Evolutionary conservation across 371 early-diverging fungal species (phyloP).

Genomic region (Mortierella sp.): DNA sequence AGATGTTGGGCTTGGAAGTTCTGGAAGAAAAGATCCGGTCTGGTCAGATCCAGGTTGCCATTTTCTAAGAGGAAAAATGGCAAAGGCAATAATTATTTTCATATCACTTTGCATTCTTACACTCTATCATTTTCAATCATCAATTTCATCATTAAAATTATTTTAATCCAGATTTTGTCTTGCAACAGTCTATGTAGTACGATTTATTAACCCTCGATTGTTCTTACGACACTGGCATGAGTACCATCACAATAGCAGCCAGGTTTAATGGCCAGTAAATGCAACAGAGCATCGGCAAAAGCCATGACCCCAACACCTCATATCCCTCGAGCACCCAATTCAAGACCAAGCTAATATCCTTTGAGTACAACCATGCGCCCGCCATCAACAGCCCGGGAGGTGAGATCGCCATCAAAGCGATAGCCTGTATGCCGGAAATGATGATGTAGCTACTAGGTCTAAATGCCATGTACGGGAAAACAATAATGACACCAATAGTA

Average conservation of each 20-base stretch:
- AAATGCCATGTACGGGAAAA: conserved; percentile 74
- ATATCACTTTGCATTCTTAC: background rate
- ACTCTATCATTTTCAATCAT: background rate
- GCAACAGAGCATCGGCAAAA: conserved; percentile 69
- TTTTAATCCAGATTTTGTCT: background rate
- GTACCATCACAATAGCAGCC: conserved; percentile 57
- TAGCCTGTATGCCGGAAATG: conserved; percentile 56
- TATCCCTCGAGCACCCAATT: conserved; percentile 65
- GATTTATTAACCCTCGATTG: no score
- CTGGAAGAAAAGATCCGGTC: conserved; percentile 35
- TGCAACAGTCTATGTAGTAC: no score
- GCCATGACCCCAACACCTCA: conserved; percentile 70
- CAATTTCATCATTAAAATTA: background rate
- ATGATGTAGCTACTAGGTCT: conserved; percentile 55
- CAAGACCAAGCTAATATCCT: conserved; percentile 49
- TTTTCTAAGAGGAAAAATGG: conserved; percentile 25
- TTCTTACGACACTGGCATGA: conserved; percentile 36
- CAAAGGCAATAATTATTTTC: background rate
- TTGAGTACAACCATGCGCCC: conserved; percentile 39
- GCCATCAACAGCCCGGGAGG: conserved; percentile 65
- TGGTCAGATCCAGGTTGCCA: conserved; percentile 42
- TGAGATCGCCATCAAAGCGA: conserved; percentile 60
- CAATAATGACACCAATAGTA: conserved; percentile 73
- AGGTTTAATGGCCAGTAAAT: conserved; percentile 79
- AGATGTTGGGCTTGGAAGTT: conserved; percentile 42